Evolutionary conservation across 2,329 filamentous ascomycete genomes (phyloP).

Genomic region (Phialocephala subalpina): DNA sequence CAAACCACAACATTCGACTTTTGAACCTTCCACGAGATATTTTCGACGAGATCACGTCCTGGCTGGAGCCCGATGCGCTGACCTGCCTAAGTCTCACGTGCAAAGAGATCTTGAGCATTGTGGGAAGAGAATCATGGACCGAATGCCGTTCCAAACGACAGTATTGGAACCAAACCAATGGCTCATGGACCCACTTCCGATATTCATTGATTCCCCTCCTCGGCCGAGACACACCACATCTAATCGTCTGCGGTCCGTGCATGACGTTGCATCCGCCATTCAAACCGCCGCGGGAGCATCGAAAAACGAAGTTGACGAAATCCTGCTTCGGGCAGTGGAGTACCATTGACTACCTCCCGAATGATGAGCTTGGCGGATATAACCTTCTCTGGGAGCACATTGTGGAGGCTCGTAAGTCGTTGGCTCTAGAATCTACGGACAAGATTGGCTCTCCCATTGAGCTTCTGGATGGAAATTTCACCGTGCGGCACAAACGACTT

Average conservation of each 20-base stretch:
- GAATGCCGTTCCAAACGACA: conserved; percentile 15
- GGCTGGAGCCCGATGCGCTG: not conserved
- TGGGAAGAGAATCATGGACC: conserved; percentile 14
- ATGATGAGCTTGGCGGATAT: conserved; percentile 10
- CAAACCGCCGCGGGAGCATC: conserved; percentile 15
- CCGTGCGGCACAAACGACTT: conserved; percentile 9
- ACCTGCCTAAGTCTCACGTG: conserved; percentile 20
- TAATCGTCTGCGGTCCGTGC: not conserved
- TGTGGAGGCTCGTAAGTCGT: conserved; percentile 2
- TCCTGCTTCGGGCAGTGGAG: conserved; percentile 14
- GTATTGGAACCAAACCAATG: not conserved
- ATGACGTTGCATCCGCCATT: conserved; percentile 13
- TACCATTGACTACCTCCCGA: conserved; percentile 14
- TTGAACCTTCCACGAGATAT: too few relatives aligned
- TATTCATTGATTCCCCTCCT: not conserved
- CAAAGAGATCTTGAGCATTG: conserved; percentile 16
- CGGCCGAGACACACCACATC: conserved; percentile 7
- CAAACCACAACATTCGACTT: too few relatives aligned
- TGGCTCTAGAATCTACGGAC: not conserved
- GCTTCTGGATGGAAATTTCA: conserved; percentile 15
- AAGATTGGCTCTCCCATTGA: conserved; percentile 7
- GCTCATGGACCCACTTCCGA: not conserved
- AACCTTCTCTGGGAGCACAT: conserved; percentile 17
- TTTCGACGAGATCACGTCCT: too few relatives aligned
- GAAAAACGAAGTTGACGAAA: conserved; percentile 17